Evolutionary conservation across 192 early-diverging fungal species (phyloP).

Genomic region (Coemansia guatemalensis): DNA sequence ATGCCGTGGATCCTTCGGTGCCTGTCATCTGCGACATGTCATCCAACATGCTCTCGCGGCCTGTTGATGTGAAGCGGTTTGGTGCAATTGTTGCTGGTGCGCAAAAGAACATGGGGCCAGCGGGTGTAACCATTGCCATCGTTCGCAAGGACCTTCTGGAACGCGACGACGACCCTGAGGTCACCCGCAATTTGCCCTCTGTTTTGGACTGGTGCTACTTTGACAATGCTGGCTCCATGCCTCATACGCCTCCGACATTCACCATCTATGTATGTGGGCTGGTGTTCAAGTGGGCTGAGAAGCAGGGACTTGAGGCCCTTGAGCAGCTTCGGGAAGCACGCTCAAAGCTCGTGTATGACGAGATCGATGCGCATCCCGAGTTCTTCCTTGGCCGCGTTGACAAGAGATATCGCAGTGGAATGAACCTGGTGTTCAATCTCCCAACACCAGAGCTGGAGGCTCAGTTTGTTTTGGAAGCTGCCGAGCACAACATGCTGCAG

Average conservation of each 20-base stretch:
- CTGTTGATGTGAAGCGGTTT: slow-evolving; percentile 78
- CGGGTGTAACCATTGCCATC: slow-evolving; percentile 92
- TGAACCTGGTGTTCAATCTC: slow-evolving; percentile 91
- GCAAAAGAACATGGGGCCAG: slow-evolving; percentile 94
- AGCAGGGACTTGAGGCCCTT: slow-evolving; percentile 64
- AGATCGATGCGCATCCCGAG: slow-evolving; percentile 55
- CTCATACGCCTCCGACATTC: slow-evolving; percentile 97
- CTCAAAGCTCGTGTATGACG: slow-evolving; percentile 68
- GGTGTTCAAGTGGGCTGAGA: slow-evolving; percentile 81
- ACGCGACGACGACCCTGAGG: slow-evolving; percentile 48
- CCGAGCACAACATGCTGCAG: slow-evolving; percentile 77
- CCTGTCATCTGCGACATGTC: slow-evolving; percentile 92
- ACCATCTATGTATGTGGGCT: slow-evolving; percentile 87
- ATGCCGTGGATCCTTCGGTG: slow-evolving; percentile 55
- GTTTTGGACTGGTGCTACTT: slow-evolving; percentile 89
- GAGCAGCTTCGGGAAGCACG: slow-evolving; percentile 70
- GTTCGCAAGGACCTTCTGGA: slow-evolving; percentile 86
- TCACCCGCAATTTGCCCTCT: slow-evolving; percentile 58
- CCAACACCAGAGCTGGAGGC: slow-evolving; percentile 67
- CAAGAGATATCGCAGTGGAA: slow-evolving; percentile 64
- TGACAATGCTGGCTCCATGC: slow-evolving; percentile 80
- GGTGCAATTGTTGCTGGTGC: slow-evolving; percentile 93
- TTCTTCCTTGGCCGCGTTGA: slow-evolving; percentile 71
- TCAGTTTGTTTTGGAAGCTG: slow-evolving; percentile 78
- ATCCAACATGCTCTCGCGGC: slow-evolving; percentile 78